phyloP scores from a whole-genome alignment of 2,329 filamentous ascomycete species.

The Apiospora malaysiana region DNA sequence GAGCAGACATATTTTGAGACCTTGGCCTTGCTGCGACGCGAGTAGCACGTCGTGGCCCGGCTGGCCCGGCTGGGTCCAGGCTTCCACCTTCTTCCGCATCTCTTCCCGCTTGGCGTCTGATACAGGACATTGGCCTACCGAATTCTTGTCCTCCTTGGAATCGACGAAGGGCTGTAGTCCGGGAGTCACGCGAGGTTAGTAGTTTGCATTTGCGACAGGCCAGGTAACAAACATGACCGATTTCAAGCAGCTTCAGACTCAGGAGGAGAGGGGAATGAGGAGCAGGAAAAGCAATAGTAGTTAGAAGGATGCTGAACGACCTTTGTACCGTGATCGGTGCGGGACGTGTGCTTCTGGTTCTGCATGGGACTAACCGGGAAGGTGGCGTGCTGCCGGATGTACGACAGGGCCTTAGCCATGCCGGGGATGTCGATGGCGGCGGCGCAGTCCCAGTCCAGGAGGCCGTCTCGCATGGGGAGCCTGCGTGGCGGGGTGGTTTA shows the following conservation, averaged over 20 bases:
- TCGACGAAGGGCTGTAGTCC: constrained; percentile 51
- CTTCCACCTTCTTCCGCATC: constrained; percentile 53
- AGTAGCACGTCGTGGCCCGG: constrained; percentile 47
- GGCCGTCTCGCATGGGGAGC: constrained; percentile 60
- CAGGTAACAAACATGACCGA: background rate
- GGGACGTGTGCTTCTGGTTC: constrained; percentile 17
- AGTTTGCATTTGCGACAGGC: background rate
- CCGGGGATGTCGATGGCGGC: constrained; percentile 75
- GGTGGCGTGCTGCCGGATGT: constrained; percentile 73
- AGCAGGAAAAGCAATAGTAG: constrained; percentile 20
- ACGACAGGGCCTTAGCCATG: constrained; percentile 69
- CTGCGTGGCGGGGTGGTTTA: constrained; percentile 40
- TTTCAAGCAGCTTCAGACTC: constrained; percentile 24
- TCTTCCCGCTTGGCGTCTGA: constrained; percentile 51
- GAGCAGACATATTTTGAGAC: constrained; percentile 69
- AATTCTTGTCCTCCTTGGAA: constrained; percentile 69
- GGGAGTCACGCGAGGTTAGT: constrained; percentile 23
- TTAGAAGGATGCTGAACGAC: constrained; percentile 11
- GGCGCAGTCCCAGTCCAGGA: constrained; percentile 92
- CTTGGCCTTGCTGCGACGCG: constrained; percentile 19
- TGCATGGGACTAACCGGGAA: constrained; percentile 56
- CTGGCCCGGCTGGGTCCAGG: constrained; percentile 52
- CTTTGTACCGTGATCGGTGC: constrained; percentile 35
- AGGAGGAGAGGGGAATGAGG: constrained; percentile 34
- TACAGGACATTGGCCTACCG: constrained; percentile 61